These are phyloP conservation scores for Aspergillus wentii DNA, from an alignment of 495 filamentous ascomycete genomes.

Conservation along the genomic window DNA sequence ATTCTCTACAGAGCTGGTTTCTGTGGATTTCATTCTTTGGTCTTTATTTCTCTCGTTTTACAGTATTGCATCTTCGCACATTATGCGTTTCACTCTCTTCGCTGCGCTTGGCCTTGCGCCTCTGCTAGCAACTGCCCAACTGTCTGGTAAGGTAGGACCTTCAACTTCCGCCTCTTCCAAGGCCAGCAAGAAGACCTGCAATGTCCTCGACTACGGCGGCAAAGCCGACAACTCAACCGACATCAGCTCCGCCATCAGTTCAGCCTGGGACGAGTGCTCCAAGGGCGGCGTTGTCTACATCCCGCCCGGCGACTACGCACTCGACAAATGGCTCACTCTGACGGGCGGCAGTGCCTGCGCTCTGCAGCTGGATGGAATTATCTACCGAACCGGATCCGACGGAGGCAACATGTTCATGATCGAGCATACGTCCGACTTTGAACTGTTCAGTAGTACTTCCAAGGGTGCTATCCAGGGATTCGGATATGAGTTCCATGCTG, in stretches of 20 bases:
- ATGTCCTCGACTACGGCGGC: conserved; percentile 17
- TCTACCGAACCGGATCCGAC: conserved; percentile 30
- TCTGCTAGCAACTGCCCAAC: conserved; percentile 4
- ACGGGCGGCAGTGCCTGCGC: conserved; percentile 28
- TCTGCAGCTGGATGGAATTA: conserved; percentile 40
- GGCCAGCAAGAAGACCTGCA: conserved; percentile 16
- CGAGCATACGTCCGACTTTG: conserved; percentile 38
- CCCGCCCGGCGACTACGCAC: conserved; percentile 17
- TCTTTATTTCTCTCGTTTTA: no score
- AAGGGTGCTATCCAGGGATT: conserved; percentile 41
- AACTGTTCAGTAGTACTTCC: conserved; percentile 34
- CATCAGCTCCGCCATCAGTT: conserved; percentile 30
- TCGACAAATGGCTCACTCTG: conserved; percentile 22
- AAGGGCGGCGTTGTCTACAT: conserved; percentile 20
- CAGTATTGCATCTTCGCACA: no score
- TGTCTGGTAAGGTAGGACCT: conserved; percentile 22
- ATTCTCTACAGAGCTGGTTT: no score
- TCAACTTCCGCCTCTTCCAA: conserved; percentile 18
- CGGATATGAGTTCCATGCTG: conserved; percentile 28
- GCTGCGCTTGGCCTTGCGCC: neutral
- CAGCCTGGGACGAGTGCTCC: conserved; percentile 34
- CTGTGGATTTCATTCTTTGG: no score
- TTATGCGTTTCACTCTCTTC: no score
- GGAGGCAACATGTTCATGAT: conserved; percentile 41
- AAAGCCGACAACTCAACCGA: conserved; percentile 33